Conservation (phyloP, 2,329 filamentous ascomycete genomes). For the Decorospora gaudefroyi region DNA sequence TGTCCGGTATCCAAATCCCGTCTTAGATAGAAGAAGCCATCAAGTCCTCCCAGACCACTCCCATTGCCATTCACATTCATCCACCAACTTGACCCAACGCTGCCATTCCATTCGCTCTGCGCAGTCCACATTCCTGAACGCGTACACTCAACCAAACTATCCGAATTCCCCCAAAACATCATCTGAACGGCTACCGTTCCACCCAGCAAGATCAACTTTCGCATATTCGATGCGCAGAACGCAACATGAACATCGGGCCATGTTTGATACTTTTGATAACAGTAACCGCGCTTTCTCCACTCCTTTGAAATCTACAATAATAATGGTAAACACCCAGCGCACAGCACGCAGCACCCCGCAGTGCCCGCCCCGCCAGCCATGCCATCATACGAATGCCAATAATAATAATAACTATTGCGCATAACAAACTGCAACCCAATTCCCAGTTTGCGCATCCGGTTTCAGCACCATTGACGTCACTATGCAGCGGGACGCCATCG, state of each 20-base stretch:
- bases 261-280: slow-evolving; percentile 12
- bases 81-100: slow-evolving; percentile 15
- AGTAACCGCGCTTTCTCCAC: no score
- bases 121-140: slow-evolving; percentile 21
- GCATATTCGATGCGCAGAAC: slow-evolving; percentile 20
- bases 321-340: no score
- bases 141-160: slow-evolving; percentile 27
- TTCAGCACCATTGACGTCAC: slow-evolving; percentile 3
- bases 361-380: no score
- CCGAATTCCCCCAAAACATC: slow-evolving; percentile 21
- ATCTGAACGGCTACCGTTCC: slow-evolving; percentile 10
- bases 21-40: slow-evolving; percentile 21
- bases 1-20: not conserved
- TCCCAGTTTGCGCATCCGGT: not conserved
- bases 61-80: slow-evolving; percentile 30
- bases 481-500: slow-evolving; percentile 9
- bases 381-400: no score
- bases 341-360: no score
- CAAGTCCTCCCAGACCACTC: slow-evolving; percentile 19
- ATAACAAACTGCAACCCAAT: not conserved
- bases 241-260: slow-evolving; percentile 27
- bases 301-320: no score
- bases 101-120: slow-evolving; percentile 15
- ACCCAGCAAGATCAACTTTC: slow-evolving; percentile 9
- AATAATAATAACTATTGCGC: slow-evolving; percentile 2